phyloP scores from a whole-genome alignment of 129 eudicot genomes.

The Calendula officinalis region DNA sequence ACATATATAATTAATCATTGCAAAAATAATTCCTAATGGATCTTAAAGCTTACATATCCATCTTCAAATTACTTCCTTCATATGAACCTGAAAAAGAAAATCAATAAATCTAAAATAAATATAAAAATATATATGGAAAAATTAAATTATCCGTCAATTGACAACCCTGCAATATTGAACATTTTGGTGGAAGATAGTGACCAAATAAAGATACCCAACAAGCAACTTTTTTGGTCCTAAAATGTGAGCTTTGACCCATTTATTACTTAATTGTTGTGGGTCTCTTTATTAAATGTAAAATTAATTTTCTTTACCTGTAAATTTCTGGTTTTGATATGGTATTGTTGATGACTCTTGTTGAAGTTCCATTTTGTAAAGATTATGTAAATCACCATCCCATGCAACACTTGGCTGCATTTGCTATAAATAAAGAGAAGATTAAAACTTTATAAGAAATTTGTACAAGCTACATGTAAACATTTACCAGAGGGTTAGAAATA shows the following conservation, averaged over 20 bases:
- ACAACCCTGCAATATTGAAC: constrained; percentile 31
- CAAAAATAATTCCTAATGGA: constrained; percentile 27
- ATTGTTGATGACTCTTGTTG: constrained; percentile 56
- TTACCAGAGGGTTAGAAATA: too few relatives aligned
- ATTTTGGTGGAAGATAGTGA: constrained; percentile 44
- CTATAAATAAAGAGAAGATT: constrained; percentile 26
- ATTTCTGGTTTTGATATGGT: constrained; percentile 55
- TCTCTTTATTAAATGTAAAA: background rate
- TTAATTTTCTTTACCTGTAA: constrained; percentile 50
- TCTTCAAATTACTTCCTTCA: constrained; percentile 56
- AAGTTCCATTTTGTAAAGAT: constrained; percentile 50
- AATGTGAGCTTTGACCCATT: constrained; percentile 37
- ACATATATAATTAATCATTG: constrained; percentile 25
- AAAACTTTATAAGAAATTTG: background rate
- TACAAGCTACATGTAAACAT: too few relatives aligned
- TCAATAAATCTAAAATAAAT: background rate
- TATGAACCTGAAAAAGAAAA: constrained; percentile 44
- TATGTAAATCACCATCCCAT: constrained; percentile 76
- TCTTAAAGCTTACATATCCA: constrained; percentile 58
- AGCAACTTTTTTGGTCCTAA: constrained; percentile 34
- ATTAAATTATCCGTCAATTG: constrained; percentile 1
- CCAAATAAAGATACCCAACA: constrained; percentile 43
- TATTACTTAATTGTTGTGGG: constrained; percentile 2
- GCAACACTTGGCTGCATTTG: constrained; percentile 55
- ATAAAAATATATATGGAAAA: constrained; percentile 6